These are phyloP conservation scores for Poterioochromonas sp. DNA, from an alignment of 352 stramenopile genomes.

Conservation along the genomic window DNA sequence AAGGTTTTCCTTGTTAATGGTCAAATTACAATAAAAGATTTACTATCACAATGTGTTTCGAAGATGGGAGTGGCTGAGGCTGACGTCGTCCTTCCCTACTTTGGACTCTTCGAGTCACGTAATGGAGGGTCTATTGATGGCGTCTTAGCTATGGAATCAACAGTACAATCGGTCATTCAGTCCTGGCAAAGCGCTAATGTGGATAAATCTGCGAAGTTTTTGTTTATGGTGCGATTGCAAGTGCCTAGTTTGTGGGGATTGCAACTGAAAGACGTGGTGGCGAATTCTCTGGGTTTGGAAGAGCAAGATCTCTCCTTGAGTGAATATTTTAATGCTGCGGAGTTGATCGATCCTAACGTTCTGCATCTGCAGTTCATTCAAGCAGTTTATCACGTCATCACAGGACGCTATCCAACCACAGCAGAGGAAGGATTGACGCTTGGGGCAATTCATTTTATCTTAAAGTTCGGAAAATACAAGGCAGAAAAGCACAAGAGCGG, in stretches of 20 bases:
- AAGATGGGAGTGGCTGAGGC: neutral
- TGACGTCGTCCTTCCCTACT: neutral
- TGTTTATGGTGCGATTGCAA: constrained; percentile 23
- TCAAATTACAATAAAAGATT: neutral
- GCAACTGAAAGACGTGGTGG: neutral
- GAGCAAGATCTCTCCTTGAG: neutral
- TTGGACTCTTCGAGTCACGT: constrained; percentile 6
- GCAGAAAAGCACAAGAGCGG: neutral
- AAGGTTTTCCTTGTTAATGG: constrained; percentile 2
- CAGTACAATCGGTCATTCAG: neutral
- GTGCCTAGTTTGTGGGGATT: neutral
- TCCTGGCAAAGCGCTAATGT: neutral
- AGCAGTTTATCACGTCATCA: constrained; percentile 26
- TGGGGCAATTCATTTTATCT: constrained; percentile 1
- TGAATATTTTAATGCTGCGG: neutral
- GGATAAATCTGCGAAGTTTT: constrained; percentile 3
- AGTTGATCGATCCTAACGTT: neutral
- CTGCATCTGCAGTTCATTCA: constrained; percentile 25
- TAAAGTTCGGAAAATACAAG: neutral
- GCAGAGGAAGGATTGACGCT: neutral
- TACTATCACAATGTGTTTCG: neutral
- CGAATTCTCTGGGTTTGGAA: neutral
- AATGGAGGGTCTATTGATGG: constrained; percentile 23
- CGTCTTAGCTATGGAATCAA: neutral
- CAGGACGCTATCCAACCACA: neutral